Conservation (phyloP, 1,284 basidiomycete genomes). For the Leccinum laetum region DNA sequence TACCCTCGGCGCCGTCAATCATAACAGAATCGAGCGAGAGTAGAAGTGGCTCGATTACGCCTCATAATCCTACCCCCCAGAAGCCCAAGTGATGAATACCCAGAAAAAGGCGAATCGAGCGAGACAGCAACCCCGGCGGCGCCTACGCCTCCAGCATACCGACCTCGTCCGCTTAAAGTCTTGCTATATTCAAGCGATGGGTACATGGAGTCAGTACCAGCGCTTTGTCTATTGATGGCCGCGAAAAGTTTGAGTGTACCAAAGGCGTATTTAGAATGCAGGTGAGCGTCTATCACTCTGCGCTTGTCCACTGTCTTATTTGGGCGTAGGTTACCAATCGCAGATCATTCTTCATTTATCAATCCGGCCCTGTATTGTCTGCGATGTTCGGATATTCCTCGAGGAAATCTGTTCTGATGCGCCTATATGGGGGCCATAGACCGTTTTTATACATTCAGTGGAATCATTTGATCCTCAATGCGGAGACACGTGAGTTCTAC, state of each 20-base stretch:
- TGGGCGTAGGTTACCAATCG: conserved; percentile 55
- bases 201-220: conserved; percentile 91
- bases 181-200: conserved; percentile 79
- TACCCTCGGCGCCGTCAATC: not conserved
- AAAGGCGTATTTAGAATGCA: conserved; percentile 91
- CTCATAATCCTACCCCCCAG: not conserved
- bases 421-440: no score
- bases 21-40: not conserved
- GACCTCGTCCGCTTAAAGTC: conserved; percentile 64
- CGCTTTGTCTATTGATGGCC: conserved; percentile 88
- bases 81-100: not conserved
- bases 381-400: not conserved
- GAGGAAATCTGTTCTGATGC: not conserved
- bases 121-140: not conserved
- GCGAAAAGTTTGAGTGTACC: conserved; percentile 70
- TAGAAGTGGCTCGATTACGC: conserved; percentile 1
- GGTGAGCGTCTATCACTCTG: conserved; percentile 16
- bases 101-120: conserved; percentile 1
- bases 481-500: no score
- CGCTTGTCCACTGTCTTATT: conserved; percentile 1
- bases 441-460: no score
- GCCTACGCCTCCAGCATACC: conserved; percentile 18
- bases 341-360: conserved; percentile 91
- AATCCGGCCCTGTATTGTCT: conserved; percentile 40
- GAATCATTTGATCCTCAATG: no score